Base-by-base conservation (phyloP, 805 yeast species). In the Grigorovia transvaalensis region DNA sequence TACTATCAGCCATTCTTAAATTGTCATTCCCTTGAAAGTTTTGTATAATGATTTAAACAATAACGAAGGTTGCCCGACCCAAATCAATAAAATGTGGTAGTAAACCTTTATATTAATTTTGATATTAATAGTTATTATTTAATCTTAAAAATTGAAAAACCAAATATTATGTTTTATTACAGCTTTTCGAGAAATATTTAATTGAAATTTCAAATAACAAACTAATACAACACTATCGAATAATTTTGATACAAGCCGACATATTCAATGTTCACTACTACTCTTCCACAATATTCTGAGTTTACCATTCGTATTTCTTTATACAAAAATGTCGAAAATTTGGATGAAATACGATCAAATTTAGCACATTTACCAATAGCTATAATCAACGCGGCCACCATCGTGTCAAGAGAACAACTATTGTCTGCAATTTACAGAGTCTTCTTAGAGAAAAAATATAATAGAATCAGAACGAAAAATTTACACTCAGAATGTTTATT, bases 401-500 rank as follows among this genome's bases (percentile, higher is more conserved):
- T 88, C 2, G 65, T 81, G 1, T 80, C 88, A 0, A 50, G 71
- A 15, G 88, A 84, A 55, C 93, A 85, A 56, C 57, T 88, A 12
- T 69, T 73, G 50, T 72, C 82, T 47, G 81, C 87, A 1, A 64
- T 82, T 1, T 80, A 83, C 62, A 76, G 82, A 56, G 78, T 87
- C 2, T 58, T 86, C 2, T 64, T 74, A 13, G 89, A 85, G 62
- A 58, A 65, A 23, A 62, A 62, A 1, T 70, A 72, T 41, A 77
- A 72, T 13, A 72, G 58, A 47, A 73, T 79, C 72, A 75, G 82
- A 56, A 82, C 95, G 9, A 80, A 76, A 57, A 75, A 81, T 0
- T 58, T 87, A 35, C 85, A 85, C 61, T 81, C 93, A 0, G 95
- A 88, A 60, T 72, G 84, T 43, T 76, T 86, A 23, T 78, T 82